These are phyloP conservation scores for Aphanoascus verrucosus DNA, from an alignment of 2,329 filamentous ascomycete genomes.

Conservation along the genomic window DNA sequence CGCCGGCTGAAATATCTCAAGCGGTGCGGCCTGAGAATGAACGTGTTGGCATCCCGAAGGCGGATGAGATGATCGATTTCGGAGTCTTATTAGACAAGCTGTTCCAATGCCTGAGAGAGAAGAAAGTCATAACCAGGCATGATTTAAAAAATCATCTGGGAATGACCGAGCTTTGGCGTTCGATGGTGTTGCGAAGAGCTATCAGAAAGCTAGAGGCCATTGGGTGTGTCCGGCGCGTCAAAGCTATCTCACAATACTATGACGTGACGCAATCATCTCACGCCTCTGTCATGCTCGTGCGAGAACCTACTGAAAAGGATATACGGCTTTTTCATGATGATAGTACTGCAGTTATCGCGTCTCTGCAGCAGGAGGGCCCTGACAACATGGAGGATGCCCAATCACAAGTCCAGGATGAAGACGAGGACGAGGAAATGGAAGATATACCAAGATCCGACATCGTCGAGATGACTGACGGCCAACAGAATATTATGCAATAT, in stretches of 20 bases:
- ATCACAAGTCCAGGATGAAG: conserved; percentile 18
- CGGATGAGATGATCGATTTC: conserved; percentile 36
- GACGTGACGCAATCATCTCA: conserved; percentile 28
- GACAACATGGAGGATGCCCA: conserved; percentile 22
- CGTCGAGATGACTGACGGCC: not conserved
- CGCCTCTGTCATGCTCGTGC: conserved; percentile 36
- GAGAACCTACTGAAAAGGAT: conserved; percentile 33
- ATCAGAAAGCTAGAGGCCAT: conserved; percentile 37
- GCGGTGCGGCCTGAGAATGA: conserved; percentile 14
- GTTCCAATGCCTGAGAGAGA: conserved; percentile 41
- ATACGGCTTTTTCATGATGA: conserved; percentile 33
- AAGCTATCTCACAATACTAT: conserved; percentile 34
- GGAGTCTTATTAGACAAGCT: conserved; percentile 40
- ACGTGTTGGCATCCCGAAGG: conserved; percentile 12
- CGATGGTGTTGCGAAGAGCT: conserved; percentile 33
- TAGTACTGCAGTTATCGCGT: conserved; percentile 22
- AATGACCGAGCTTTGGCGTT: conserved; percentile 30
- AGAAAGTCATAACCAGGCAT: conserved; percentile 41
- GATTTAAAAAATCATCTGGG: conserved; percentile 43
- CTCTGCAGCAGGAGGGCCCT: conserved; percentile 23
- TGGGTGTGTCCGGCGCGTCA: conserved; percentile 37
- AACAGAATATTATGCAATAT: conserved; percentile 14
- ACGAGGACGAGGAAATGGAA: conserved; percentile 17
- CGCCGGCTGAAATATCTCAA: conserved; percentile 10
- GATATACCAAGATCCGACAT: conserved; percentile 9